These are phyloP conservation scores for Macrocybe gigantea DNA, from an alignment of 768 basidiomycete genomes.

Conservation along the genomic window DNA sequence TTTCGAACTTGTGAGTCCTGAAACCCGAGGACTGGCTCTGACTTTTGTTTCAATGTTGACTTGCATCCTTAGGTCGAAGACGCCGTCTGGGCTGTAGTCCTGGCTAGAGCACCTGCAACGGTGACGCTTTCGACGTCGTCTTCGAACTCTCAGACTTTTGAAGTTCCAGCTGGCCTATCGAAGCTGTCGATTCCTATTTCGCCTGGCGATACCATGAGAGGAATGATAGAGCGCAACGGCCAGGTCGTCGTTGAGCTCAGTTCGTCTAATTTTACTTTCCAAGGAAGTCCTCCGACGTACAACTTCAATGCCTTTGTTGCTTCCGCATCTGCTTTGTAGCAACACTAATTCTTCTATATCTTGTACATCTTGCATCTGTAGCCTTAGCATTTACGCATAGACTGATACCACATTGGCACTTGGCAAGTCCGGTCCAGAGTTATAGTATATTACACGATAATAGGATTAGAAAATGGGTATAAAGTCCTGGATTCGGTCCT, in stretches of 20 bases:
- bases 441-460: slow-evolving; percentile 1
- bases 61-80: slow-evolving; percentile 45
- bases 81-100: slow-evolving; percentile 62
- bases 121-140: slow-evolving; percentile 50
- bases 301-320: slow-evolving; percentile 73
- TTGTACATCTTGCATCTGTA: not conserved
- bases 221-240: slow-evolving; percentile 44
- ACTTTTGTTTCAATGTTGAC: not conserved
- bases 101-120: slow-evolving; percentile 48
- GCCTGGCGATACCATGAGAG: slow-evolving; percentile 45
- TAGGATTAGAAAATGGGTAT: slow-evolving; percentile 76
- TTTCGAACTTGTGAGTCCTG: slow-evolving; percentile 45
- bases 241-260: slow-evolving; percentile 38
- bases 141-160: slow-evolving; percentile 35
- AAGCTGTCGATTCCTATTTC: slow-evolving; percentile 56
- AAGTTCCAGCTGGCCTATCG: slow-evolving; percentile 50
- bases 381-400: not conserved
- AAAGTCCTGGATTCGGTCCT: slow-evolving; percentile 92
- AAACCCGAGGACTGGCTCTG: slow-evolving; percentile 13
- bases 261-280: slow-evolving; percentile 48
- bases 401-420: too few species aligned
- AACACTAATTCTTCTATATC: not conserved
- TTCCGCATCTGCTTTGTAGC: slow-evolving; percentile 21
- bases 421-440: too few species aligned
- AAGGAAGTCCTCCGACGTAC: slow-evolving; percentile 47